These are phyloP conservation scores for Phytopythium chamaehyphon DNA, from an alignment of 352 stramenopile species.

Conservation along the genomic window DNA sequence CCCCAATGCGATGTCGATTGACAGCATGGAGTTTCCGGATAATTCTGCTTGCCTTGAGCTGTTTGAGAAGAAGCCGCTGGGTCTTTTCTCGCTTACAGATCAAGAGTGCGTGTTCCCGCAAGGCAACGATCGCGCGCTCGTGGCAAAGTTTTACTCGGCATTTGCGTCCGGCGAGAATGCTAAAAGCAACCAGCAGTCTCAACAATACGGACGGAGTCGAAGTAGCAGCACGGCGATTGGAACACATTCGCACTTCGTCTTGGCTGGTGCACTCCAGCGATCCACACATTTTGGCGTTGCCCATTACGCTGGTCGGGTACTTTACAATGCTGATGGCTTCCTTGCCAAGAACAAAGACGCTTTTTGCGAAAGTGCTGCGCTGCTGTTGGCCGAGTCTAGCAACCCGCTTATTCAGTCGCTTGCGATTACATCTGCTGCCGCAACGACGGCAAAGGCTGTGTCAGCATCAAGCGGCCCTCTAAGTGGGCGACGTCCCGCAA, in stretches of 20 bases:
- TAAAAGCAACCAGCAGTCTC: neutral
- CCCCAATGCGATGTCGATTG: conserved; percentile 2
- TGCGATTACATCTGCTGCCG: conserved; percentile 13
- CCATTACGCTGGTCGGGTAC: conserved; percentile 84
- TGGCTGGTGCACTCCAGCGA: conserved; percentile 40
- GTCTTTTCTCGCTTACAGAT: conserved; percentile 80
- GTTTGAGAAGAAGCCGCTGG: conserved; percentile 73
- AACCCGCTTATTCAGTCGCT: conserved; percentile 66
- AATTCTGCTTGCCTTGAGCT: conserved; percentile 76
- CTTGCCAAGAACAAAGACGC: conserved; percentile 91
- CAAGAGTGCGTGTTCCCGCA: conserved; percentile 82
- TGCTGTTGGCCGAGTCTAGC: conserved; percentile 47
- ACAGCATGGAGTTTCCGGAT: conserved; percentile 45
- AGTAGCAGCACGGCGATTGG: conserved; percentile 28
- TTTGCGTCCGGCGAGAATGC: conserved; percentile 24
- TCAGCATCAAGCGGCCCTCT: neutral
- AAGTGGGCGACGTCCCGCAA: conserved; percentile 9
- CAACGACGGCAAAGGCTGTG: neutral
- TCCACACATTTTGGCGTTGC: conserved; percentile 76
- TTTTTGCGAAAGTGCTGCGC: conserved; percentile 65
- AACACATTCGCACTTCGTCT: conserved; percentile 48
- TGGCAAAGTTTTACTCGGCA: conserved; percentile 75
- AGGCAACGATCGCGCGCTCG: conserved; percentile 62
- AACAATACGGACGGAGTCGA: neutral
- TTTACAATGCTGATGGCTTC: conserved; percentile 78